These are phyloP conservation scores for Dactylellina drechsleri DNA, from an alignment of 2,329 filamentous ascomycete species.

Conservation along the genomic window DNA sequence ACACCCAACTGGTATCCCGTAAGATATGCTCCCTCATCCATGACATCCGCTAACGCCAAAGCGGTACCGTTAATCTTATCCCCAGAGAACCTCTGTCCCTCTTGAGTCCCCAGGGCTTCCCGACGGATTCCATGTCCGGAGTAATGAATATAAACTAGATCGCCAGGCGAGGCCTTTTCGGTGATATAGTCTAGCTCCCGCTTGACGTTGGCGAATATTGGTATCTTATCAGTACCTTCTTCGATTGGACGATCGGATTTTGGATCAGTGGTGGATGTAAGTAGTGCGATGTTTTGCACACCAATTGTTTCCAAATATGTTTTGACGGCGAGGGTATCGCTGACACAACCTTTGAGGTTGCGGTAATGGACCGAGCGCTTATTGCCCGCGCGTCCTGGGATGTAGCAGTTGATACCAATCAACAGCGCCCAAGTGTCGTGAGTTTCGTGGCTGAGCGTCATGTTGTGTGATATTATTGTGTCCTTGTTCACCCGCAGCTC, in stretches of 20 bases:
- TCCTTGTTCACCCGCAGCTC: no score
- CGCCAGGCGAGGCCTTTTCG: conserved; percentile 7
- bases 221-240: conserved; percentile 7
- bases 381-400: conserved; percentile 2
- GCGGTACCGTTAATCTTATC: conserved; percentile 27
- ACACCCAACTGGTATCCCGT: conserved; percentile 41
- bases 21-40: conserved; percentile 35
- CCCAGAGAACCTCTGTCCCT: neutral
- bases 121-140: conserved; percentile 47
- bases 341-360: conserved; percentile 36
- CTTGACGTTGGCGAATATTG: conserved; percentile 20
- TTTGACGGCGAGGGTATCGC: conserved; percentile 21
- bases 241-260: conserved; percentile 1
- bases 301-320: conserved; percentile 13
- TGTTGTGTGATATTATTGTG: neutral
- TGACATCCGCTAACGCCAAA: conserved; percentile 45
- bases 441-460: neutral
- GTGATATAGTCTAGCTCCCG: conserved; percentile 39
- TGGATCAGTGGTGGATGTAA: conserved; percentile 9
- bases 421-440: conserved; percentile 24
- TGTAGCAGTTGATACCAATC: conserved; percentile 39
- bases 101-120: neutral
- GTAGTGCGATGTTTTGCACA: conserved; percentile 20
- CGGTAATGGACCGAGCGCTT: conserved; percentile 7
- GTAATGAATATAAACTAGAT: conserved; percentile 50